Percentiles rank a stretch among this genome's conserved stretches.
These are phyloP conservation scores for Biscogniauxia mediterranea DNA, from an alignment of 2,329 filamentous ascomycete genomes.

Conservation along the genomic window DNA sequence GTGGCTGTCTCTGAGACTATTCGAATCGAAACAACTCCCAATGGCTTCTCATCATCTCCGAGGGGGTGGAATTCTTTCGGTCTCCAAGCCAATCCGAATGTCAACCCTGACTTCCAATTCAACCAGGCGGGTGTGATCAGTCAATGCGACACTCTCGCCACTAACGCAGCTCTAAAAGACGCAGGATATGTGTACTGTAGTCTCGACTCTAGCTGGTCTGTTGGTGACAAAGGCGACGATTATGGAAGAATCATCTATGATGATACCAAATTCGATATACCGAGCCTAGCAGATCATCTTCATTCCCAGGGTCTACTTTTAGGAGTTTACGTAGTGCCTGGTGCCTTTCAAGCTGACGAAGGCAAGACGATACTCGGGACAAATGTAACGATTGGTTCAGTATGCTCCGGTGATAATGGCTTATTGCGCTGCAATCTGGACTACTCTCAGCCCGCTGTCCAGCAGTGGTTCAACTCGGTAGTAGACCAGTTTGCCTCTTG, in stretches of 20 bases:
- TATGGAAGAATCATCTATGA: conserved; percentile 27
- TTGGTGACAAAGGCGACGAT: conserved; percentile 21
- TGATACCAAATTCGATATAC: conserved; percentile 22
- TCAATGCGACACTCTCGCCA: conserved; percentile 23
- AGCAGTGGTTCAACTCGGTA: conserved; percentile 29
- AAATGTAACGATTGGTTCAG: conserved; percentile 21
- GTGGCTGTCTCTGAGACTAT: conserved; percentile 3
- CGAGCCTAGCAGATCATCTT: conserved; percentile 22
- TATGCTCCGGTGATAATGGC: conserved; percentile 17
- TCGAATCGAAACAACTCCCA: conserved; percentile 17
- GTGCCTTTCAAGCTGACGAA: conserved; percentile 22
- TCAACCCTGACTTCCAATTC: conserved; percentile 16
- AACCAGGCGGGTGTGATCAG: conserved; percentile 19
- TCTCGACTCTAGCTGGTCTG: conserved; percentile 30
- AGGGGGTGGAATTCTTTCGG: conserved; percentile 28
- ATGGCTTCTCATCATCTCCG: conserved; percentile 20
- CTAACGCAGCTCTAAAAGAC: conserved; percentile 10
- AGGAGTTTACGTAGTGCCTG: conserved; percentile 29
- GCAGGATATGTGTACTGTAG: conserved; percentile 27
- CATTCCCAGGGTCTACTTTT: conserved; percentile 24
- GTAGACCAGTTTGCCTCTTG: conserved; percentile 27
- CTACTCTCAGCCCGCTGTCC: conserved; percentile 24
- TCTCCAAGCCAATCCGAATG: conserved; percentile 20
- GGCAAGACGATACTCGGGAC: conserved; percentile 27
- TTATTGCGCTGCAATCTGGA: conserved; percentile 24